Evolutionary conservation across 257 asterid species (phyloP).

Genomic region (Paraleonurus japonicus): DNA sequence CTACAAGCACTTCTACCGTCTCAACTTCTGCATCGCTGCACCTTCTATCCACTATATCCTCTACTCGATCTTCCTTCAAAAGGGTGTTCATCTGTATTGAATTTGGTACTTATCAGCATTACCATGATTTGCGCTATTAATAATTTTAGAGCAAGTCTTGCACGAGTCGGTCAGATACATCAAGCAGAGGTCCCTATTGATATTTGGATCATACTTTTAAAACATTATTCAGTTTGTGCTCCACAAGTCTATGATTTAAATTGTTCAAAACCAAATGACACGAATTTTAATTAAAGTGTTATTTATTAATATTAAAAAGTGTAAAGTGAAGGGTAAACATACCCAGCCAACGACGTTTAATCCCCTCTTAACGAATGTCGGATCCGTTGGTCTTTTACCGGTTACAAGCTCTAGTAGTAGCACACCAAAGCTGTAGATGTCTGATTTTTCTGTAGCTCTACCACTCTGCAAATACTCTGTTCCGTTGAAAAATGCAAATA

Average conservation of each 20-base stretch:
- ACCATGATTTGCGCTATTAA: not conserved
- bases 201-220: no score
- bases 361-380: conserved; percentile 73
- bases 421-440: conserved; percentile 96
- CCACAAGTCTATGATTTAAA: no score
- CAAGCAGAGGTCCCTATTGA: no score
- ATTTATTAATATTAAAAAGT: no score
- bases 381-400: conserved; percentile 93
- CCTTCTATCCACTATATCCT: conserved; percentile 65
- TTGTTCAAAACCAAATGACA: no score
- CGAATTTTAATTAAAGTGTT: no score
- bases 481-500: not conserved
- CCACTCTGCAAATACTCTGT: conserved; percentile 96
- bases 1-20: conserved; percentile 80
- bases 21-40: conserved; percentile 74
- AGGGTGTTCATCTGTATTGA: conserved; percentile 67
- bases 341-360: conserved; percentile 97
- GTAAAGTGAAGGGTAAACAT: no score
- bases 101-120: not conserved
- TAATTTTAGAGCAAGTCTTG: no score
- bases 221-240: no score
- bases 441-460: conserved; percentile 88
- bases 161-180: no score
- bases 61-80: conserved; percentile 60
- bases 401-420: conserved; percentile 84